A percentile compares a stretch with the other conserved stretches of the same genome.
Conservation (phyloP, 208 protist species). For the Polymyxa betae region DNA sequence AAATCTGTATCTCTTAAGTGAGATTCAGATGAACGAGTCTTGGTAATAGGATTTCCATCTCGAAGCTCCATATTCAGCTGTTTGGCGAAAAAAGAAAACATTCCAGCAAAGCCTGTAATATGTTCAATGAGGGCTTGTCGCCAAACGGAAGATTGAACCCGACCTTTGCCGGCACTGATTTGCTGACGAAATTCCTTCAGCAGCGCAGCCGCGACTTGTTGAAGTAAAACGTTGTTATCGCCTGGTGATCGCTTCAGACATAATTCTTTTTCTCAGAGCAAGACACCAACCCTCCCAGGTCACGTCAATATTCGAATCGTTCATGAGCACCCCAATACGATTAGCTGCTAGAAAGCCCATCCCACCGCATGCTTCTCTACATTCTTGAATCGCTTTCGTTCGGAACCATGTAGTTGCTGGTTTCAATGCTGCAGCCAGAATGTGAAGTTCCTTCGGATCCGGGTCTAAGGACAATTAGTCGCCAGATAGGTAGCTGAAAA, state of each 20-base stretch:
- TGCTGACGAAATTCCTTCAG: conserved; percentile 26
- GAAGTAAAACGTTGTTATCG: neutral
- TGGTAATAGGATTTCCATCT: neutral
- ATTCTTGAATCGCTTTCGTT: conserved; percentile 23
- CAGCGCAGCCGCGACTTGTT: conserved; percentile 24
- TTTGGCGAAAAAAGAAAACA: neutral
- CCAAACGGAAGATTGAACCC: neutral
- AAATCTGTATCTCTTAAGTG: conserved; percentile 12
- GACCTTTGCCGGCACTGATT: neutral
- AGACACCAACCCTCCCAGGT: conserved; percentile 40
- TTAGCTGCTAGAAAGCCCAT: conserved; percentile 17
- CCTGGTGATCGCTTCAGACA: neutral
- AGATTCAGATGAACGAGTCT: conserved; percentile 3
- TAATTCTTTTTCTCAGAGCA: neutral
- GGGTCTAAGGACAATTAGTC: conserved; percentile 9
- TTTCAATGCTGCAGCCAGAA: conserved; percentile 35
- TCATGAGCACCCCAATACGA: conserved; percentile 20
- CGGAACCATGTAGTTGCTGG: conserved; percentile 12
- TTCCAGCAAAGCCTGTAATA: conserved; percentile 30
- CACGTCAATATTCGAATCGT: conserved; percentile 39
- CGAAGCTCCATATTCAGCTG: conserved; percentile 36
- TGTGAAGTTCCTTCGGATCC: conserved; percentile 39
- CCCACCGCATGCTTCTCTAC: neutral
- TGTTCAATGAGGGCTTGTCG: neutral
- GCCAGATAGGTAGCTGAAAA: neutral